Conservation (phyloP, 2,329 filamentous ascomycete species). For the Claviceps paspali region DNA sequence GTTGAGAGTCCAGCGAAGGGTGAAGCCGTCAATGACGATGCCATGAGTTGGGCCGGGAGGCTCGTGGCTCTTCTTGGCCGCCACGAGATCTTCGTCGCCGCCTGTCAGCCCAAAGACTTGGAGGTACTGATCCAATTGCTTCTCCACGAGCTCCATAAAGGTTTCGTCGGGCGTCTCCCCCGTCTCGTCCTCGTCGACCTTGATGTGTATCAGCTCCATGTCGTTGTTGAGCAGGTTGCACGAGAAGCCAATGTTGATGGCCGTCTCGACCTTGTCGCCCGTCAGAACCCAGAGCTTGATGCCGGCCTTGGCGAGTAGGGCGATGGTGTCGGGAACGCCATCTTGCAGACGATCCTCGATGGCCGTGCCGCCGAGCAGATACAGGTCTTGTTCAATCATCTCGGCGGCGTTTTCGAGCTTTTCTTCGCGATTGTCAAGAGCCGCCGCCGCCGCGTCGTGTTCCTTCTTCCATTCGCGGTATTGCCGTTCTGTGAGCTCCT, state of each 20-base stretch:
- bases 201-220: conserved; percentile 90
- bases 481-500: conserved; percentile 64
- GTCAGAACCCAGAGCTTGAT: conserved; percentile 99
- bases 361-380: conserved; percentile 79
- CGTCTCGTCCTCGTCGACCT: conserved; percentile 59
- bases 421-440: conserved; percentile 76
- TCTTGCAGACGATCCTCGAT: conserved; percentile 97
- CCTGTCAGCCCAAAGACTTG: conserved; percentile 63
- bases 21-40: conserved; percentile 88
- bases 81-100: conserved; percentile 67
- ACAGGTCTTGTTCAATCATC: conserved; percentile 78
- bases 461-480: conserved; percentile 75
- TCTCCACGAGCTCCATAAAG: conserved; percentile 44
- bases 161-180: conserved; percentile 30
- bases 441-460: conserved; percentile 73
- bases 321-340: conserved; percentile 90
- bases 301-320: conserved; percentile 75
- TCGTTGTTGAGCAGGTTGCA: conserved; percentile 95
- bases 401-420: conserved; percentile 85
- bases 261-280: conserved; percentile 96
- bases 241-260: conserved; percentile 99
- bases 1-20: conserved; percentile 72
- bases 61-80: conserved; percentile 69
- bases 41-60: conserved; percentile 80
- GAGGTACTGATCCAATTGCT: conserved; percentile 61